These are phyloP conservation scores for Nicotiana knightiana DNA, from an alignment of 257 asterid species.

Conservation along the genomic window DNA sequence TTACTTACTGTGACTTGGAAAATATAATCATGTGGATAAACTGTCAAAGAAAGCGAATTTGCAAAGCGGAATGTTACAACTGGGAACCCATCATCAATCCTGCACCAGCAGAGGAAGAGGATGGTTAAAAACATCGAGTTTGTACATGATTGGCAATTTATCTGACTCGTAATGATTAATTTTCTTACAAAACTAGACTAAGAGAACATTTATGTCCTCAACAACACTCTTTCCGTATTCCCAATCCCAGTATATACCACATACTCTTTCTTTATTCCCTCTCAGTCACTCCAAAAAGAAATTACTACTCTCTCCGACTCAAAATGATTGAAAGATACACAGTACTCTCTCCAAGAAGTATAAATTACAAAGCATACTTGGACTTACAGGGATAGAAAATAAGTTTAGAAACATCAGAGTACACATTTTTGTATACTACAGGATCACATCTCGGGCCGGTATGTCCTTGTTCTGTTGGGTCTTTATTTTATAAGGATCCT, in stretches of 20 bases:
- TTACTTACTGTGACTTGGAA: constrained; percentile 60
- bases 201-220: neutral
- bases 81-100: constrained; percentile 88
- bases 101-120: constrained; percentile 34
- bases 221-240: neutral
- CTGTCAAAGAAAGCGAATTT: constrained; percentile 53
- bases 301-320: neutral
- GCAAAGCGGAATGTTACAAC: constrained; percentile 69
- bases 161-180: neutral
- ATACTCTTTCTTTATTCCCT: neutral
- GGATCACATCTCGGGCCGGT: neutral
- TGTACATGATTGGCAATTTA: neutral
- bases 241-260: neutral
- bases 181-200: neutral
- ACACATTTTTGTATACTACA: neutral
- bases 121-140: constrained; percentile 9
- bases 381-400: neutral
- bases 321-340: neutral
- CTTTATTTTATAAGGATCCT: no score
- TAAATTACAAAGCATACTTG: neutral
- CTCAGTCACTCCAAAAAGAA: neutral
- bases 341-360: neutral
- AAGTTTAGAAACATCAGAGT: neutral
- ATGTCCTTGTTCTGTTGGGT: no score
- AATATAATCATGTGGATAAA: constrained; percentile 74